Percentiles rank a stretch among this genome's conserved stretches.
phyloP scores from a whole-genome alignment of 148 eudicot genomes.

The Fallopia convolvulus region DNA sequence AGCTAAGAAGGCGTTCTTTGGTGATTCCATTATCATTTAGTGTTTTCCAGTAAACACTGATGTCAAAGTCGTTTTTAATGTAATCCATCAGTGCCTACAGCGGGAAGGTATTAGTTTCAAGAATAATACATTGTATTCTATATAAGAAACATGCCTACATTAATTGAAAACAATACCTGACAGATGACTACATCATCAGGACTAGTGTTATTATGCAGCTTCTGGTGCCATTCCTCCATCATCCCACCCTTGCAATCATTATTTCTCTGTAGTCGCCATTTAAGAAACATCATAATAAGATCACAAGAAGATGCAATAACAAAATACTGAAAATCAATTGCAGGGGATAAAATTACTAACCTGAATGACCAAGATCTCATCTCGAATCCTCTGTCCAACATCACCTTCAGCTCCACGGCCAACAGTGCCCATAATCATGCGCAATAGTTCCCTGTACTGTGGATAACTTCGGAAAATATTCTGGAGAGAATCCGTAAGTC shows the following conservation, averaged over 20 bases:
- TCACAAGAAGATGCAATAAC: background rate
- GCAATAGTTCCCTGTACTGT: conserved; percentile 66
- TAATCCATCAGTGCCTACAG: conserved; percentile 82
- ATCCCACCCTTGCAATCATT: conserved; percentile 94
- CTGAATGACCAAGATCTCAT: conserved; percentile 95
- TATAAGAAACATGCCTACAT: background rate
- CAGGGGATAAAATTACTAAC: conserved; percentile 18
- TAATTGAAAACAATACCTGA: conserved; percentile 44
- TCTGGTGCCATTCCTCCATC: conserved; percentile 99
- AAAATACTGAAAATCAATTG: background rate
- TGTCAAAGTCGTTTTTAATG: conserved; percentile 76
- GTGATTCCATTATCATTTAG: conserved; percentile 88
- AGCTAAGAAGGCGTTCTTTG: conserved; percentile 93
- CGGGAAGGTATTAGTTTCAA: background rate
- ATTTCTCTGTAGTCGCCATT: conserved; percentile 53
- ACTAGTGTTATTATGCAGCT: conserved; percentile 95
- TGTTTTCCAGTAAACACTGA: conserved; percentile 86
- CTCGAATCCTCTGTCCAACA: conserved; percentile 97
- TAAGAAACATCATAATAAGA: background rate
- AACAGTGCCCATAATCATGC: conserved; percentile 85
- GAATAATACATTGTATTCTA: background rate
- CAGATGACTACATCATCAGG: conserved; percentile 98
- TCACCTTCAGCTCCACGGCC: conserved; percentile 99
- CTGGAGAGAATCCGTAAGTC: conserved; percentile 86
- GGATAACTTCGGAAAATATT: conserved; percentile 52